A percentile compares a stretch with the other conserved stretches of the same genome.
These are phyloP conservation scores for Globisporangium solare DNA, from an alignment of 352 stramenopile species.

Conservation along the genomic window DNA sequence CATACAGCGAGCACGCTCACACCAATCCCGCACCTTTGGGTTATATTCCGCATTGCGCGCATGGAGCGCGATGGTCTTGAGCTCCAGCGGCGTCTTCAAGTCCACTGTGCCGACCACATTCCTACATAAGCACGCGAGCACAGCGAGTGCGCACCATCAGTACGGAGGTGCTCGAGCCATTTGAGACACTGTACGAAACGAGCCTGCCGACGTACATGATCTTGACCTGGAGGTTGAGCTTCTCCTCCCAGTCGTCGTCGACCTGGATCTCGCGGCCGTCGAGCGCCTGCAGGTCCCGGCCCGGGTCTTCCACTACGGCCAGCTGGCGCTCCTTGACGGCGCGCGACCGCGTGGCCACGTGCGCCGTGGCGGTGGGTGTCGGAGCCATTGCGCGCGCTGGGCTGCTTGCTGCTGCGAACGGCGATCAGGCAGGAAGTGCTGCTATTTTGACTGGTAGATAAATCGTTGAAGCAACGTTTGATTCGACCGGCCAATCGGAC, in stretches of 20 bases:
- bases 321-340: constrained; percentile 72
- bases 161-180: neutral
- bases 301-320: constrained; percentile 44
- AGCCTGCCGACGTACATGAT: constrained; percentile 48
- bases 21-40: constrained; percentile 78
- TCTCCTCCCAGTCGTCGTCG: constrained; percentile 78
- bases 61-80: constrained; percentile 96
- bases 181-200: neutral
- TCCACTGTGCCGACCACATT: constrained; percentile 96
- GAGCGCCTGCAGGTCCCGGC: constrained; percentile 35
- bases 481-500: neutral
- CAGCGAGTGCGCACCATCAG: neutral
- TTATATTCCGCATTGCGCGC: constrained; percentile 99
- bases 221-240: constrained; percentile 75
- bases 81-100: constrained; percentile 92
- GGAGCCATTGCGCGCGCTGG: too few relatives aligned
- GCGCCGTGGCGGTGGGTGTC: constrained; percentile 2
- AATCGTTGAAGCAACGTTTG: neutral
- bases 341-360: constrained; percentile 26
- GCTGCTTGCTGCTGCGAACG: neutral
- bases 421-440: neutral
- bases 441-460: constrained; percentile 1
- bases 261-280: constrained; percentile 57
- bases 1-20: neutral
- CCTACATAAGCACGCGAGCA: constrained; percentile 23